Evolutionary conservation across 2,329 filamentous ascomycete genomes (phyloP), one percentile per base, ranked within the genome.

Genomic region (Colletotrichum sp.): DNA sequence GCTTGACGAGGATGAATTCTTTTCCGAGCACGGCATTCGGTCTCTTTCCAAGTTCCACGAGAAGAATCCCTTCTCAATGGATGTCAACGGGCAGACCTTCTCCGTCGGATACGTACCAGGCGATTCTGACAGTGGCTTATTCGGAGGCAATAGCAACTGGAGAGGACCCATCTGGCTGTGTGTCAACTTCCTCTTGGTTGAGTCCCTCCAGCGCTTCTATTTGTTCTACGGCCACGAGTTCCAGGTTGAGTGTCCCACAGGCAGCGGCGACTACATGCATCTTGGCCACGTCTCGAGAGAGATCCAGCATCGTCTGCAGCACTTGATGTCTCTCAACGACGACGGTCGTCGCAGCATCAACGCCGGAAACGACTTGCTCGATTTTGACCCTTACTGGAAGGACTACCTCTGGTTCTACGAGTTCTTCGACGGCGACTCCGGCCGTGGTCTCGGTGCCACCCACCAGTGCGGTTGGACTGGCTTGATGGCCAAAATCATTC

Each of bases 401-500:
- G 96, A 98, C 81, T 92, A 96, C 81, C 89, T 99, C 80, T 98
- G 95, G 95, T 99, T 98, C 89, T 94, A 98, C 83, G 96, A 99
- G 84, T 99, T 98, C 89, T 99, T 99, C 83, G 96, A 99, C 82
- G 96, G 96, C 52, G 96, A 99, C 83, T 93, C 90, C 67, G 96
- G 96, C 16, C 94, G 96, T 79, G 96, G 97, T 19, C 90, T 99
- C 2, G 96, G 96, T 73, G 95, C 96, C 49, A 96, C 93, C 64
- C 97, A 99, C 85, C 97, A 99, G 85, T 98, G 95, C 82, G 96
- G 96, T 66, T 99, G 97, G 96, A 98, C 96, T 49, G 96, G 96
- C 29, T 86, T 99, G 79, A 96, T 99, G 83, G 96, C 96, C 30
- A 96, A 98, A 86, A 95, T 99, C 92, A 99, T 99, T 76, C 96